phyloP scores from a whole-genome alignment of 2,329 filamentous ascomycete species.

The Aspergillus hiratsukae region DNA sequence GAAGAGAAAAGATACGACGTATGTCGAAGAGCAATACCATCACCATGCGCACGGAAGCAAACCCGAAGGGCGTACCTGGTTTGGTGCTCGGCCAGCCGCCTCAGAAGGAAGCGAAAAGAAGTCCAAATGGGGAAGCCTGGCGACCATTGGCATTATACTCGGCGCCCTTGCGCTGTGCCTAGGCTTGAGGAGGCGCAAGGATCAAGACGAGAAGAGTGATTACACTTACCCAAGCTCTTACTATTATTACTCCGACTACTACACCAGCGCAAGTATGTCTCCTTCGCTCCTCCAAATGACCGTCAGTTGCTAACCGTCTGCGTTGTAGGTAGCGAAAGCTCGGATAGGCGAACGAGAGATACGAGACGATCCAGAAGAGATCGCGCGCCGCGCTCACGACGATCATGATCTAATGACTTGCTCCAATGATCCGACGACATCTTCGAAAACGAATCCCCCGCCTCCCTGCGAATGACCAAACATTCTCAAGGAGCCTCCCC shows the following conservation, averaged over 20 bases:
- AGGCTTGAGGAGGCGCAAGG: conserved; percentile 40
- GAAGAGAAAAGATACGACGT: conserved; percentile 34
- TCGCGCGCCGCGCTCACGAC: conserved; percentile 26
- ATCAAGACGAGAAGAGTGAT: conserved; percentile 38
- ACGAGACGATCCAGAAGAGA: conserved; percentile 27
- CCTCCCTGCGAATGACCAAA: background rate
- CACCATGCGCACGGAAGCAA: conserved; percentile 29
- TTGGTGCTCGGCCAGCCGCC: conserved; percentile 35
- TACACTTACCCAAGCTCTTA: conserved; percentile 38
- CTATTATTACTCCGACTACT: conserved; percentile 39
- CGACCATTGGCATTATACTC: conserved; percentile 39
- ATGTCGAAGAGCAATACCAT: conserved; percentile 37
- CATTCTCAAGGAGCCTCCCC: background rate
- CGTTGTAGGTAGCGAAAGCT: conserved; percentile 40
- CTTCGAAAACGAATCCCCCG: background rate
- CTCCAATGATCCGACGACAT: background rate
- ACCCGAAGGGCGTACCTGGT: conserved; percentile 37
- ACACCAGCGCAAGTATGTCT: conserved; percentile 41
- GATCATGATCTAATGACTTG: conserved; percentile 15
- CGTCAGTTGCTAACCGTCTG: conserved; percentile 8
- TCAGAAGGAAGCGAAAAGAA: conserved; percentile 33
- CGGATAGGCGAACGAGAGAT: conserved; percentile 36
- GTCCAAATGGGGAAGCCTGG: conserved; percentile 35
- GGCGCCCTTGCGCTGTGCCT: conserved; percentile 43
- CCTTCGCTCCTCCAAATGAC: background rate